These are phyloP conservation scores for Malus sieversii DNA, from an alignment of 306 rosid genomes.

Conservation along the genomic window DNA sequence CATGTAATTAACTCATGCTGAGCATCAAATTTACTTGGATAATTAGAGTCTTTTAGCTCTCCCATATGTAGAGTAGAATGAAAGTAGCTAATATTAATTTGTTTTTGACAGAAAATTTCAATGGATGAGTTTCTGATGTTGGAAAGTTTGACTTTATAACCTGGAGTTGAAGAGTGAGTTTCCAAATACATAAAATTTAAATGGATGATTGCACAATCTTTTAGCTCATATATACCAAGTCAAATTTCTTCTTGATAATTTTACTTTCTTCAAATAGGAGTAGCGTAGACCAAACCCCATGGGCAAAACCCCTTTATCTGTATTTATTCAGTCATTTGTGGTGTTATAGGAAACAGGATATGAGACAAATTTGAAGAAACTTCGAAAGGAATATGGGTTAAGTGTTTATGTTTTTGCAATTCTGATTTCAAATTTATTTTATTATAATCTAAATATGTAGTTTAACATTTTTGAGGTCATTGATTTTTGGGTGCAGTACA, in stretches of 20 bases:
- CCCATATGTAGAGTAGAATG: not conserved
- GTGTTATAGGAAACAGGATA: too few relatives aligned
- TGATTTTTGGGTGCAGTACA: too few relatives aligned
- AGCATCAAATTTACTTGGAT: not conserved
- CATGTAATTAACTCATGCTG: not conserved
- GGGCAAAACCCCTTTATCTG: not conserved
- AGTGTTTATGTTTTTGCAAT: too few relatives aligned
- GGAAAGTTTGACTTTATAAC: conserved; percentile 56
- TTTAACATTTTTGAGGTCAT: too few relatives aligned
- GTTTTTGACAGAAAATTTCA: conserved; percentile 57
- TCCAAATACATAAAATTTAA: not conserved
- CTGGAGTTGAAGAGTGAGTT: conserved; percentile 92
- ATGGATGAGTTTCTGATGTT: conserved; percentile 68
- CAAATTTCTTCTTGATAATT: not conserved
- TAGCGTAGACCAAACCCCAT: not conserved
- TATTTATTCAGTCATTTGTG: not conserved
- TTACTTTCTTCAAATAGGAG: not conserved
- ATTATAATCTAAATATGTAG: too few relatives aligned
- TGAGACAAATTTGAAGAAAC: too few relatives aligned
- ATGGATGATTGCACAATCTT: not conserved
- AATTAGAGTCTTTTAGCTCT: not conserved
- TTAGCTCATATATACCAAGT: not conserved
- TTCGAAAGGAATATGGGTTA: too few relatives aligned
- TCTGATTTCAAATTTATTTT: too few relatives aligned
- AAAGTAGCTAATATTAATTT: conserved; percentile 19